Conservation (phyloP, 2,329 filamentous ascomycete species). For the Phyllosticta citribraziliensis region DNA sequence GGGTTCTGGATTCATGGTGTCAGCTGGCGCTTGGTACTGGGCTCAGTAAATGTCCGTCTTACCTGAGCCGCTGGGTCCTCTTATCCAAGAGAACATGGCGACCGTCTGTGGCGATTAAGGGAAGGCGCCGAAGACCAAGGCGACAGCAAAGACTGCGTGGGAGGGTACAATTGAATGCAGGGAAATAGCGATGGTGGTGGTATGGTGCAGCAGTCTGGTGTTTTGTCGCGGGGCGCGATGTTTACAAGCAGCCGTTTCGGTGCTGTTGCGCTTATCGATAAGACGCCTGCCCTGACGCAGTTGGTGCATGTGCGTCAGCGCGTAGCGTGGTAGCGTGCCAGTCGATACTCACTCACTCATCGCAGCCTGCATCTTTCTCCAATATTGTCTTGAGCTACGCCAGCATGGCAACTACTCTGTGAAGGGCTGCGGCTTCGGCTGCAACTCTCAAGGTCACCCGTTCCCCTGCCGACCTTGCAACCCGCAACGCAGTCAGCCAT, state of each 20-base stretch:
- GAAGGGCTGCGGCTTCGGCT: slow-evolving; percentile 39
- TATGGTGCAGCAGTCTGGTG: neutral
- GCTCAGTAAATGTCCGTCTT: neutral
- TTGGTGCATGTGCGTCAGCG: neutral
- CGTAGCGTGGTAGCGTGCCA: neutral
- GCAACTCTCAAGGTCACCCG: slow-evolving; percentile 28
- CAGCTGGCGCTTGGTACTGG: neutral
- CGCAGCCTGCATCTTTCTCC: neutral
- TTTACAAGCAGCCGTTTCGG: neutral
- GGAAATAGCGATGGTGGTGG: neutral
- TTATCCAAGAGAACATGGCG: slow-evolving; percentile 29
- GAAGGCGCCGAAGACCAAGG: neutral
- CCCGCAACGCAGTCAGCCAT: slow-evolving; percentile 31
- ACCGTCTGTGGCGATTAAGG: slow-evolving; percentile 6
- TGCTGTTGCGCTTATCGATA: slow-evolving; percentile 8
- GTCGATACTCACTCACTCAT: neutral
- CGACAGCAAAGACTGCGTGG: neutral
- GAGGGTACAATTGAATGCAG: neutral
- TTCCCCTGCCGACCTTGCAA: slow-evolving; percentile 20
- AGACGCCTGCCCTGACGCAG: neutral
- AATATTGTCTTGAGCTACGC: neutral
- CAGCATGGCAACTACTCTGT: slow-evolving; percentile 23
- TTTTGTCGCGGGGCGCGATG: neutral
- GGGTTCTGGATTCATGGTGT: slow-evolving; percentile 1
- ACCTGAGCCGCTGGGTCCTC: neutral